phyloP scores from a whole-genome alignment of 495 filamentous ascomycete genomes.

The Friedmanniomyces endolithicus region DNA sequence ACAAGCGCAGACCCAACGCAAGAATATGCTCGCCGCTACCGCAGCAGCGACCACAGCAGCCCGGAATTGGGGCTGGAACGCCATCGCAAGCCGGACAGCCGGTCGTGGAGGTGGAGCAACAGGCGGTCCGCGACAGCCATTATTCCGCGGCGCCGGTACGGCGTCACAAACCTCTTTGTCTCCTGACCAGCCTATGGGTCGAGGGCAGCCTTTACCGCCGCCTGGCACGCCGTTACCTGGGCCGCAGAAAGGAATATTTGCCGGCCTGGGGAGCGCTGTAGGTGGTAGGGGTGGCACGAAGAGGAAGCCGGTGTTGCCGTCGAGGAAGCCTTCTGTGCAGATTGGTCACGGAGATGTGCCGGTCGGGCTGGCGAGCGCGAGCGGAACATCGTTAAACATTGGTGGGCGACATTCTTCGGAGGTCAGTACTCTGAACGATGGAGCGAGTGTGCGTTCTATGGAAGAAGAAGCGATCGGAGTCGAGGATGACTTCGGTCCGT shows the following conservation, averaged over 20 bases:
- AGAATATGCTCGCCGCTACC: conserved; percentile 37
- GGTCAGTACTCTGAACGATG: background rate
- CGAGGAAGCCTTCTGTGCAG: background rate
- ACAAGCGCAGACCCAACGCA: conserved; percentile 25
- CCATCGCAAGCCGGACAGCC: conserved; percentile 44
- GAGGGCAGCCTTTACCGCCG: conserved; percentile 26
- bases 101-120: conserved; percentile 14
- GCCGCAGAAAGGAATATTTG: conserved; percentile 2
- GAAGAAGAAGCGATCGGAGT: background rate
- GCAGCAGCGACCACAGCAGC: conserved; percentile 59
- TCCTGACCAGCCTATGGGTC: conserved; percentile 21
- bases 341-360: background rate
- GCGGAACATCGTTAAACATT: background rate
- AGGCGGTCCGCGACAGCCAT: background rate
- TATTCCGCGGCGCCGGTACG: background rate
- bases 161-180: background rate
- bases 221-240: conserved; percentile 21
- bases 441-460: background rate
- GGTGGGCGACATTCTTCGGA: background rate
- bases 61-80: conserved; percentile 72
- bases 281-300: conserved; percentile 1
- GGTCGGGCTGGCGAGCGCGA: background rate
- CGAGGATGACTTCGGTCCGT: conserved; percentile 17
- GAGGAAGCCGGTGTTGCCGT: conserved; percentile 15
- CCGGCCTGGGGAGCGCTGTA: background rate